Base-by-base conservation (phyloP, 805 yeast species). In the Brettanomyces nanus region DNA sequence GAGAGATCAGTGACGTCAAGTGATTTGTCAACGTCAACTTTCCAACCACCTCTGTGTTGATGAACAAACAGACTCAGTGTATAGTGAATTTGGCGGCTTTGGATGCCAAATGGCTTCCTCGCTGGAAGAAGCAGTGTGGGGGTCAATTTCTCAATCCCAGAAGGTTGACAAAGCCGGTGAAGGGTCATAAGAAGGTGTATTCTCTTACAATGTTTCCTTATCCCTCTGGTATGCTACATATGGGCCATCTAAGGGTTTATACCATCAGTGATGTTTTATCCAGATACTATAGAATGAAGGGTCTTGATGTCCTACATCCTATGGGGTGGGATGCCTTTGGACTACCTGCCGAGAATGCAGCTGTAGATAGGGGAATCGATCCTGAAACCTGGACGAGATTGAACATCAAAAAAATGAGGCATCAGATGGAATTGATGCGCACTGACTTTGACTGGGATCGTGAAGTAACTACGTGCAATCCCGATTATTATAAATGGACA, bases 311-410 rank as follows among this genome's bases (percentile, higher is more conserved):
- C 11, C 67, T 90, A 2, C 95, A 92, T 54, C 97, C 97, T 0
- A 89, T 92, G 95, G 98, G 98, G 0, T 92, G 97, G 97, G 98
- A 92, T 65, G 95, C 97, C 0, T 92, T 92, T 68, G 98, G 98
- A 1, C 66, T 92, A 20, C 98, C 98, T 0, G 98, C 98, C 1
- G 98, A 92, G 56, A 92, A 92, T 58, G 98, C 98, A 0, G 98
- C 98, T 0, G 79, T 86, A 22, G 95, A 89, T 56, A 63, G 95
- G 44, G 76, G 77, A 1, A 68, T 85, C 10, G 76, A 75, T 44
- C 97, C 98, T 0, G 73, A 75, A 0, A 69, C 59, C 1, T 92
- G 98, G 98, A 92, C 98, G 0, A 68, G 63, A 30, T 52, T 64
- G 13, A 92, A 92, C 54, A 86, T 92, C n/a, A 62, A 58, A 1